These are phyloP conservation scores for Lodderomyces orthopsilosis DNA, from an alignment of 1,139 yeast genomes.

Conservation along the genomic window DNA sequence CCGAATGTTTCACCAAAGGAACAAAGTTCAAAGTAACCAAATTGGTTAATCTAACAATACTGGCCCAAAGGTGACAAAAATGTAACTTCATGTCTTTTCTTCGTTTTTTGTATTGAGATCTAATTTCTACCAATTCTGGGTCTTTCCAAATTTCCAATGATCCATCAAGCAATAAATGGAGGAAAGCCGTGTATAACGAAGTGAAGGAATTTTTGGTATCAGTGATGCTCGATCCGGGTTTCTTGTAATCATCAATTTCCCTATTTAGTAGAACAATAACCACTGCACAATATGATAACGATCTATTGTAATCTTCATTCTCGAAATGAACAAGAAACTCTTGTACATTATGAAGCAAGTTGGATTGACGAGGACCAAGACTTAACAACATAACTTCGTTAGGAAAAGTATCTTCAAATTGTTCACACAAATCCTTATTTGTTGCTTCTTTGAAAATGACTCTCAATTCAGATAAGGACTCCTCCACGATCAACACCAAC, in stretches of 20 bases:
- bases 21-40: conserved; percentile 28
- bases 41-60: conserved; percentile 33
- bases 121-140: conserved; percentile 28
- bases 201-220: conserved; percentile 21
- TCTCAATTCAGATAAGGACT: conserved; percentile 26
- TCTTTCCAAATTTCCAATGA: conserved; percentile 36
- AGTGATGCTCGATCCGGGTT: conserved; percentile 13
- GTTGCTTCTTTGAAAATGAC: conserved; percentile 14
- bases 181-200: conserved; percentile 17
- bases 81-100: conserved; percentile 30
- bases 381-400: conserved; percentile 20
- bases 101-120: conserved; percentile 18
- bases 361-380: conserved; percentile 18
- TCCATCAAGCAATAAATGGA: conserved; percentile 17
- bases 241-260: conserved; percentile 19
- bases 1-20: conserved; percentile 23
- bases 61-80: conserved; percentile 37
- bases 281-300: conserved; percentile 25
- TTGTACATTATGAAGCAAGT: conserved; percentile 18
- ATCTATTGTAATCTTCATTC: conserved; percentile 12
- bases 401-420: conserved; percentile 27
- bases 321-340: conserved; percentile 13
- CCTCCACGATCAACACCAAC: conserved; percentile 33
- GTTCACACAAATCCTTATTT: conserved; percentile 12
- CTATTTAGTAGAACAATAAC: conserved; percentile 25